A percentile compares a stretch with the other conserved stretches of the same genome.
Conservation (phyloP, 495 filamentous ascomycete genomes). For the Pseudoneurospora amorphoporcata region DNA sequence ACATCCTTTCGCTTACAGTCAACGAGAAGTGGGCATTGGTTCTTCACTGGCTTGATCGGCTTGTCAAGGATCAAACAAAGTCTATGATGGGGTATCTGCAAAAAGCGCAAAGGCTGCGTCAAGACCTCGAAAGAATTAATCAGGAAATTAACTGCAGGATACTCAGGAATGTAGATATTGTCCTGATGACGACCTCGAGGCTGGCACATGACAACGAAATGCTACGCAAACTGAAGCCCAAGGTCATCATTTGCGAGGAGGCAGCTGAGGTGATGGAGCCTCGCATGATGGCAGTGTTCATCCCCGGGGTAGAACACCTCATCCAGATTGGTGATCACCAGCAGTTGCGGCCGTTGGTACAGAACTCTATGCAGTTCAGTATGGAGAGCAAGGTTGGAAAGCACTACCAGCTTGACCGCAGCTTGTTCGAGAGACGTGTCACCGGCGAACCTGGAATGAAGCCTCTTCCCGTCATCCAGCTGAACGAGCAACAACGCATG, state of each 20-base stretch:
- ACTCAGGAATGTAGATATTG: conserved; percentile 47
- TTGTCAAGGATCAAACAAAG: neutral
- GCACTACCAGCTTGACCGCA: conserved; percentile 16
- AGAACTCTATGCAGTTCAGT: conserved; percentile 19
- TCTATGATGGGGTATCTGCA: neutral
- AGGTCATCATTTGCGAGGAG: conserved; percentile 68
- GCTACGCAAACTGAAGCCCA: conserved; percentile 48
- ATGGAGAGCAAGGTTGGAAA: conserved; percentile 10
- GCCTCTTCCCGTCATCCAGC: conserved; percentile 27
- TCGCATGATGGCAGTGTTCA: conserved; percentile 55
- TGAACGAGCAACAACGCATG: conserved; percentile 53
- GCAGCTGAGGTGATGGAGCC: conserved; percentile 69
- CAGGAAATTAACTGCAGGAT: conserved; percentile 43
- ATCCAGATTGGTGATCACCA: conserved; percentile 75
- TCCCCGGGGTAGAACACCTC: conserved; percentile 60
- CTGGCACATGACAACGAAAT: conserved; percentile 54
- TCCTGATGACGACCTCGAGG: conserved; percentile 68
- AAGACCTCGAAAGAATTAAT: conserved; percentile 24
- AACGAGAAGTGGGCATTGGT: conserved; percentile 1
- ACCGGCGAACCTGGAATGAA: conserved; percentile 10
- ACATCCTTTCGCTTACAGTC: neutral
- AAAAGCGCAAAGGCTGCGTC: neutral
- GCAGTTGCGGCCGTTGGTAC: conserved; percentile 51
- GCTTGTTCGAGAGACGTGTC: conserved; percentile 22
- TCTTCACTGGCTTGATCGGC: neutral